Conservation (phyloP, 2,329 filamentous ascomycete genomes). For the Nemania diffusa region DNA sequence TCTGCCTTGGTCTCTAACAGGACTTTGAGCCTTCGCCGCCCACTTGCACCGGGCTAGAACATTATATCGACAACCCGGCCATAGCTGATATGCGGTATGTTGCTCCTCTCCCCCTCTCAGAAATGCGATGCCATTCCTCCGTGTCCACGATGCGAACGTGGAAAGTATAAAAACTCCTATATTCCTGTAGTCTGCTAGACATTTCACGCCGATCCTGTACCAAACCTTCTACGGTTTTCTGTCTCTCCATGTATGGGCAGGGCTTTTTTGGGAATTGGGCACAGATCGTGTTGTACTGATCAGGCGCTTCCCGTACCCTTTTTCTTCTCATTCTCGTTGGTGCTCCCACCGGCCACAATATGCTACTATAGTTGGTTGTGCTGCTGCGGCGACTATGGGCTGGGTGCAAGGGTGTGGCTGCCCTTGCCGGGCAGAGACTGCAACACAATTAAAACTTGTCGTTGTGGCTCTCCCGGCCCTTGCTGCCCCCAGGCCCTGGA, state of each 20-base stretch:
- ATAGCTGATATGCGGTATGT: conserved; percentile 67
- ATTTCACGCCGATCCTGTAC: neutral
- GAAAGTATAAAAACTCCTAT: conserved; percentile 3
- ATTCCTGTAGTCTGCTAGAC: conserved; percentile 11
- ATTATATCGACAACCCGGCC: conserved; percentile 62
- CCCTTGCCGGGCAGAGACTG: conserved; percentile 49
- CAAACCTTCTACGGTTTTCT: conserved; percentile 4
- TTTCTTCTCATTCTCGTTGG: conserved; percentile 40
- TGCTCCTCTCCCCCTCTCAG: conserved; percentile 6
- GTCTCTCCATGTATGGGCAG: conserved; percentile 26
- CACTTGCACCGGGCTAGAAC: conserved; percentile 59
- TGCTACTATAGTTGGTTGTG: conserved; percentile 38
- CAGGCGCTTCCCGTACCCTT: conserved; percentile 38
- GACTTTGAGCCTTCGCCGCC: conserved; percentile 66
- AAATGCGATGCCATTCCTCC: neutral
- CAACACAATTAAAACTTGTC: conserved; percentile 51
- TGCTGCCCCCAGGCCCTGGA: conserved; percentile 42
- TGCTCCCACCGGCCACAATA: conserved; percentile 39
- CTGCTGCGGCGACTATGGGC: conserved; percentile 43
- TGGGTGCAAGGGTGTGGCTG: conserved; percentile 51
- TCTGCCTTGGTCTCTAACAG: conserved; percentile 54
- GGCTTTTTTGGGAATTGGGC: conserved; percentile 37
- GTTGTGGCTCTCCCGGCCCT: conserved; percentile 50
- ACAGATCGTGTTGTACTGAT: conserved; percentile 41
- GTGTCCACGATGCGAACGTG: conserved; percentile 1